Percentiles rank a stretch among this genome's conserved stretches.
These are phyloP conservation scores for Triticum urartu DNA, from an alignment of 176 grass and related monocot species.

Conservation along the genomic window DNA sequence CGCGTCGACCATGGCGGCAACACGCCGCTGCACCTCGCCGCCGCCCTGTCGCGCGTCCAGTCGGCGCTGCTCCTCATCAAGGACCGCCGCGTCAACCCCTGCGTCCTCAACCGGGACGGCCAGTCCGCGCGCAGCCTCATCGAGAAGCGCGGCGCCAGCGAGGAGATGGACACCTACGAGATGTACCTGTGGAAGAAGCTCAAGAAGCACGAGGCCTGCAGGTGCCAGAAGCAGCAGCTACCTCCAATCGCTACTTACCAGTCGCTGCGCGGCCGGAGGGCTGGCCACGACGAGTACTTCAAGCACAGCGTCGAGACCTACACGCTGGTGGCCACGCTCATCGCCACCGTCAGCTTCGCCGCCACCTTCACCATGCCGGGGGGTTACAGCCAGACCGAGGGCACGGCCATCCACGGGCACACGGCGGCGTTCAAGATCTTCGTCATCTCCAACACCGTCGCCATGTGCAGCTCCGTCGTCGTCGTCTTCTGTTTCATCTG, in stretches of 20 bases:
- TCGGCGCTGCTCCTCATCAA: constrained; percentile 35
- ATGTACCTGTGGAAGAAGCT: constrained; percentile 40
- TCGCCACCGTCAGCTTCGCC: constrained; percentile 35
- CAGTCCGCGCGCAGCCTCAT: constrained; percentile 28
- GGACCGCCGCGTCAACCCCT: constrained; percentile 26
- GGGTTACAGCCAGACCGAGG: constrained; percentile 8
- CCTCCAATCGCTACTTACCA: constrained; percentile 6
- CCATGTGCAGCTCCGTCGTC: constrained; percentile 49
- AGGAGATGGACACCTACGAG: constrained; percentile 33
- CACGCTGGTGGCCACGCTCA: constrained; percentile 38
- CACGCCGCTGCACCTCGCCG: constrained; percentile 59
- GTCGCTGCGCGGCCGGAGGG: constrained; percentile 10
- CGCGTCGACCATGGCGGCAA: constrained; percentile 30
- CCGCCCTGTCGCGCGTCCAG: constrained; percentile 21
- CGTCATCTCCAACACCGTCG: constrained; percentile 43
- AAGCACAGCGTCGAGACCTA: constrained; percentile 25
- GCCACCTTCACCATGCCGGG: constrained; percentile 40
- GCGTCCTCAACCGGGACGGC: constrained; percentile 25
- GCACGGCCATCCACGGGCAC: constrained; percentile 24
- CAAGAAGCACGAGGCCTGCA: constrained; percentile 33
- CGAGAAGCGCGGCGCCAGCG: not conserved
- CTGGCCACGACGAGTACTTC: constrained; percentile 16
- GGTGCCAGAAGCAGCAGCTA: constrained; percentile 36
- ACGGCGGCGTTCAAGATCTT: constrained; percentile 36
- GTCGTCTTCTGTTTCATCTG: constrained; percentile 51